Conservation (phyloP, 2,329 filamentous ascomycete genomes). For the Fusarium sambucinum region DNA sequence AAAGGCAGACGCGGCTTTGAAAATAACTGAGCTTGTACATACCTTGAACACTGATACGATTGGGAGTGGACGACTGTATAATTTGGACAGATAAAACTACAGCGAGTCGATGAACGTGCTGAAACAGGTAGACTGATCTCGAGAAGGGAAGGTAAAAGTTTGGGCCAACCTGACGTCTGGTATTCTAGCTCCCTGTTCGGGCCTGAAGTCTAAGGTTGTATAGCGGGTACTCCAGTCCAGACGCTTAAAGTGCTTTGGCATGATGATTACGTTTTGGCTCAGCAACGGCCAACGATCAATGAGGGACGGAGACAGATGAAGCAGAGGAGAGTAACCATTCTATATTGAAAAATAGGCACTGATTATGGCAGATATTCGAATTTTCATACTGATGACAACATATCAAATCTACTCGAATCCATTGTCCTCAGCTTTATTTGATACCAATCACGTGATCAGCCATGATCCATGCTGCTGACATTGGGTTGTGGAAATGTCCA, state of each 20-base stretch:
- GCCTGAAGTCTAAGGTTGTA: slow-evolving; percentile 55
- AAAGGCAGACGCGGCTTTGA: slow-evolving; percentile 25
- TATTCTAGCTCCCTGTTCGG: slow-evolving; percentile 42
- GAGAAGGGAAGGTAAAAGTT: slow-evolving; percentile 51
- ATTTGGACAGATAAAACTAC: slow-evolving; percentile 35
- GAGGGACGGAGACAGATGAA: no score
- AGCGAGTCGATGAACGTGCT: slow-evolving; percentile 41
- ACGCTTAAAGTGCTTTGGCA: slow-evolving; percentile 3
- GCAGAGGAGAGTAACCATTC: neutral
- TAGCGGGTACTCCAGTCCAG: slow-evolving; percentile 11
- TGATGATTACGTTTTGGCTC: neutral
- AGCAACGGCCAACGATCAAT: no score
- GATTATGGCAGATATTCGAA: no score
- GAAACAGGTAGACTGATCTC: slow-evolving; percentile 46
- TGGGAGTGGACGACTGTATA: slow-evolving; percentile 35
- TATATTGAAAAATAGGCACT: neutral
- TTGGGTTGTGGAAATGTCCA: slow-evolving; percentile 46
- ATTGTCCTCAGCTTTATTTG: neutral
- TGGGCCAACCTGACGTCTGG: slow-evolving; percentile 34
- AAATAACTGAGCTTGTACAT: slow-evolving; percentile 37
- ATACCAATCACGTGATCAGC: slow-evolving; percentile 19
- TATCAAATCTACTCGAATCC: neutral
- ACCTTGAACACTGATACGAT: slow-evolving; percentile 45
- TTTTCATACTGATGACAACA: neutral
- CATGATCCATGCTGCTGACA: slow-evolving; percentile 41